Base-by-base conservation (phyloP, 805 yeast genomes). In the Nakazawaea wyomingensis region DNA sequence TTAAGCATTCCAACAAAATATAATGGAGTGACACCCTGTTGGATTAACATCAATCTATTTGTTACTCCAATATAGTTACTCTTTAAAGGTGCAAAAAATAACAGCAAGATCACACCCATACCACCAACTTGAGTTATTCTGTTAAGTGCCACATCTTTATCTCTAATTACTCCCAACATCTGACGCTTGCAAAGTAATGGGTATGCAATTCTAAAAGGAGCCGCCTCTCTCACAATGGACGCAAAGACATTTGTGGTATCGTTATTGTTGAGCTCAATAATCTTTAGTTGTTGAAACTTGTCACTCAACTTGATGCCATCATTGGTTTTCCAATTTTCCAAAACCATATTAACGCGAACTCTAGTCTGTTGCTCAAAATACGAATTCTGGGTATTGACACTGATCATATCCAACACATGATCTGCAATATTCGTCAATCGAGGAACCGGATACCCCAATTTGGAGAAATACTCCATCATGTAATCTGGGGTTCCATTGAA, bases 1-100 rank as follows among this genome's bases (percentile, higher is more conserved):
- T 82, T 85, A 43, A 88, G 69, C 72, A 87, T 76, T 1, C 96
- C 96, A 37, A 80, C 79, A 57, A 80, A 88, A 55, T 83, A 87
- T 40, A 87, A 57, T 24, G 87, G 79, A 18, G 82, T 65, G 3
- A 82, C 72, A 54, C 85, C 85, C 58, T 88, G 96, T 57, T 84
- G 91, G 3, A 80, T 71, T 42, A 85, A 63, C 4, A 91, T 91
- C 24, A 85, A 58, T 48, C 89, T 62, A 55, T 84, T 78, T 39
- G 66, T 63, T 18, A 82, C 68, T 16, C 87, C 82, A 20, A 50
- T 39, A 39, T 56, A 58, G 22, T 55, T 54, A 30, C 69, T 54
- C 39, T 62, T 63, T 39, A 77, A 50, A 1, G 82, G 82, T 0
- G 82, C 65, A 64, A 78, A 85, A 53, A 68, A 85, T 31, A 84